A percentile compares a stretch with the other conserved stretches of the same genome.
Conservation (phyloP, 2,329 filamentous ascomycete genomes). For the Venturia asperata region DNA sequence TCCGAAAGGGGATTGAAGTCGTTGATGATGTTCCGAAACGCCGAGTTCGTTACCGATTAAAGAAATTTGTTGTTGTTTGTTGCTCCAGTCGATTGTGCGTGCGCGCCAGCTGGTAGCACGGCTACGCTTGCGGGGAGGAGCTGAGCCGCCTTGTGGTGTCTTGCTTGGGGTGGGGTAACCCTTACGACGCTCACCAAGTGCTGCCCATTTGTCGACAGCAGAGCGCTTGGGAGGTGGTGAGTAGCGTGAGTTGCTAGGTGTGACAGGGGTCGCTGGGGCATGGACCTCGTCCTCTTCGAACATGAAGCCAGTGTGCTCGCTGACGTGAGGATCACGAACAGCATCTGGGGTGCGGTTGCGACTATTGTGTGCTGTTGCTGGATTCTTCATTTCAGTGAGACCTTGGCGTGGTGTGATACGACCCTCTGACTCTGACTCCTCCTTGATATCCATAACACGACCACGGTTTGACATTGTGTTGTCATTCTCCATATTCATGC, state of each 20-base stretch:
- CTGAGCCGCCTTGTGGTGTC: conserved; percentile 32
- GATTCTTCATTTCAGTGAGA: conserved; percentile 49
- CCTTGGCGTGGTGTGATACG: conserved; percentile 45
- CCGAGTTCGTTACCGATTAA: conserved; percentile 23
- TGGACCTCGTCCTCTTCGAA: conserved; percentile 55
- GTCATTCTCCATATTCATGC: conserved; percentile 57
- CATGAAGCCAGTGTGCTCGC: conserved; percentile 63
- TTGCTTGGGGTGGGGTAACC: conserved; percentile 50
- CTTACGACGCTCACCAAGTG: conserved; percentile 74
- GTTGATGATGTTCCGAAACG: conserved; percentile 28
- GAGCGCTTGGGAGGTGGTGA: conserved; percentile 61
- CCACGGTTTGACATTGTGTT: conserved; percentile 23
- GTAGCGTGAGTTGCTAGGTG: conserved; percentile 41
- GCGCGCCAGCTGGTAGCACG: conserved; percentile 32
- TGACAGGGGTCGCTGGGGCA: conserved; percentile 24
- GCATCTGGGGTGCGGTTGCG: conserved; percentile 33
- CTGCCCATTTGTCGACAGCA: conserved; percentile 77
- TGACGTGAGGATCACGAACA: conserved; percentile 48
- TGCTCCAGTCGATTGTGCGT: conserved; percentile 27
- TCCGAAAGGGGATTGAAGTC: conserved; percentile 20
- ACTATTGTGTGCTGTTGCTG: conserved; percentile 46
- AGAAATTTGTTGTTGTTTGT: conserved; percentile 15
- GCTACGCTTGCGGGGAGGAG: conserved; percentile 32
- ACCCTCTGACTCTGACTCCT: conserved; percentile 41
- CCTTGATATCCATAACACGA: conserved; percentile 45